A percentile compares a stretch with the other conserved stretches of the same genome.
Evolutionary conservation across 2,329 filamentous ascomycete species (phyloP).

Genomic region (Exophiala bonariae): DNA sequence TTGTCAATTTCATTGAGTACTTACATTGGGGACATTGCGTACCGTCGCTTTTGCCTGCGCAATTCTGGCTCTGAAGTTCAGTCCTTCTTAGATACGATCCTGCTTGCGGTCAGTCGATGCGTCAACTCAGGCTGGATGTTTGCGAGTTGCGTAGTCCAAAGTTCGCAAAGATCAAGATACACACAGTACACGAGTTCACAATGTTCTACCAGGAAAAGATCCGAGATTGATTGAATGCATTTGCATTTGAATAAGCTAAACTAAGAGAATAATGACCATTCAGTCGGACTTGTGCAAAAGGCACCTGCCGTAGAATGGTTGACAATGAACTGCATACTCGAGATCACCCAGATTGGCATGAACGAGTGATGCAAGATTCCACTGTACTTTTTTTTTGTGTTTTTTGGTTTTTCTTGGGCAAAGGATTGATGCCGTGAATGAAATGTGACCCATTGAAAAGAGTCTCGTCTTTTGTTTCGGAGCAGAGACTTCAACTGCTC

Average conservation of each 20-base stretch:
- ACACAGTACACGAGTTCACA: too few relatives aligned
- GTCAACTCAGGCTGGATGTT: too few relatives aligned
- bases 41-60: too few relatives aligned
- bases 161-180: too few relatives aligned
- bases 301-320: constrained; percentile 21
- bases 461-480: constrained; percentile 27
- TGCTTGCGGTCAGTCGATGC: too few relatives aligned
- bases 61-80: too few relatives aligned
- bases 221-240: constrained; percentile 12
- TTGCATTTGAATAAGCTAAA: constrained; percentile 18
- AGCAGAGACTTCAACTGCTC: constrained; percentile 30
- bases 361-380: constrained; percentile 17
- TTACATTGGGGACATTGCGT: too few relatives aligned
- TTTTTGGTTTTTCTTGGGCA: constrained; percentile 12
- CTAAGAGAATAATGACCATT: constrained; percentile 19
- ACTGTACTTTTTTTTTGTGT: constrained; percentile 24
- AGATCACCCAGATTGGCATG: constrained; percentile 23
- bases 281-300: constrained; percentile 13
- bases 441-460: constrained; percentile 21
- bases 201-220: background rate
- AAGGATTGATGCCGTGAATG: constrained; percentile 8
- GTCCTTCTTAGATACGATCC: too few relatives aligned
- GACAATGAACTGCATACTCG: constrained; percentile 20
- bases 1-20: too few relatives aligned
- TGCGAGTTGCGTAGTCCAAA: too few relatives aligned